phyloP scores from a whole-genome alignment of 345 rosid species.

The Nasturtium officinale region DNA sequence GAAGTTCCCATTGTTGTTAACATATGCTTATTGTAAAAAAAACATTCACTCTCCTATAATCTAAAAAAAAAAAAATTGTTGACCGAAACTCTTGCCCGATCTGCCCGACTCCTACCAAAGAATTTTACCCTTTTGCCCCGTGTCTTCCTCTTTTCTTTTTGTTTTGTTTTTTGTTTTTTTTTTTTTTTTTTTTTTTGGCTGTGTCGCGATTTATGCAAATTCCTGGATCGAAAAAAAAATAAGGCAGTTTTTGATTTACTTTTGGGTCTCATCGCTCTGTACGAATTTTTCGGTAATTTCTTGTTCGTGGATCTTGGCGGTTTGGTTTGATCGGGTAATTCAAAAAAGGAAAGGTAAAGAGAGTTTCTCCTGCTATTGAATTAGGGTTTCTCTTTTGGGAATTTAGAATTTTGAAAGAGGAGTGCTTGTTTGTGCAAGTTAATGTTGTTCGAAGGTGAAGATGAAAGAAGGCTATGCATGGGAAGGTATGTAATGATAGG shows the following conservation, averaged over 20 bases:
- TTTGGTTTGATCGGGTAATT: conserved; percentile 21
- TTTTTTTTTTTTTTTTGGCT: conserved; percentile 6
- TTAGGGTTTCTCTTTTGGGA: conserved; percentile 15
- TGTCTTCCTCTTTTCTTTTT: conserved; percentile 22
- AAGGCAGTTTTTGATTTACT: conserved; percentile 30
- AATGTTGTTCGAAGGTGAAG: conserved; percentile 62
- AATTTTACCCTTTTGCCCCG: conserved; percentile 45
- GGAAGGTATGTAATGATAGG: conserved; percentile 54
- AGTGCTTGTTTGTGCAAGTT: conserved; percentile 24
- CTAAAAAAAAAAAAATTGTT: neutral
- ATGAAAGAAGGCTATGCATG: conserved; percentile 77
- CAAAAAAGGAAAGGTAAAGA: neutral
- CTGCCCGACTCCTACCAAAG: conserved; percentile 47
- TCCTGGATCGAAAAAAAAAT: conserved; percentile 35
- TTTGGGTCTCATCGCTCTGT: conserved; percentile 13
- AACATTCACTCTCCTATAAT: too few species aligned
- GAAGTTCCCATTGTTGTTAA: neutral
- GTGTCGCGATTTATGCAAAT: neutral
- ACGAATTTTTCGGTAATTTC: conserved; percentile 45
- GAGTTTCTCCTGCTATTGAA: conserved; percentile 1
- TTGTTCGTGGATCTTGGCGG: conserved; percentile 34
- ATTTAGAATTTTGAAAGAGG: conserved; percentile 29
- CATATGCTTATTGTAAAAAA: neutral
- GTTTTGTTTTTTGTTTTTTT: neutral
- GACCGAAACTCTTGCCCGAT: conserved; percentile 52